A percentile compares a stretch with the other conserved stretches of the same genome.
These are phyloP conservation scores for Epichloe sylvatica DNA, from an alignment of 2,329 filamentous ascomycete genomes.

Conservation along the genomic window DNA sequence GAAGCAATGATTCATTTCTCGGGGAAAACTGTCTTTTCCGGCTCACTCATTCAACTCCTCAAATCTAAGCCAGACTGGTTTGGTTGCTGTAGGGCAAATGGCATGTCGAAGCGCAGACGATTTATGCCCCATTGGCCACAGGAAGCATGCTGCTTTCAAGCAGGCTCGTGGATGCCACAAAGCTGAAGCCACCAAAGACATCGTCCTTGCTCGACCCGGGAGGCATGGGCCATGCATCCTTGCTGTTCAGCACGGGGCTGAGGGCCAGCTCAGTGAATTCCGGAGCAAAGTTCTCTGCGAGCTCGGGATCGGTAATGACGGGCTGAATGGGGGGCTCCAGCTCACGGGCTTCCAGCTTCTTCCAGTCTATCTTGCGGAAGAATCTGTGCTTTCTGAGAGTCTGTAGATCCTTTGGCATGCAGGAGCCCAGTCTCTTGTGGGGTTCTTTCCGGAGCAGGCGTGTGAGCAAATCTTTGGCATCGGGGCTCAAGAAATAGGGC, in stretches of 20 bases:
- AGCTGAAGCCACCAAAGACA: conserved; percentile 51
- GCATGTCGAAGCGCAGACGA: too few species aligned
- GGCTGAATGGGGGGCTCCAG: conserved; percentile 81
- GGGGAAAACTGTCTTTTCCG: too few species aligned
- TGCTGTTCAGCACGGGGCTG: conserved; percentile 49
- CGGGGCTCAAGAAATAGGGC: conserved; percentile 80
- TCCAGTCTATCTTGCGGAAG: conserved; percentile 96
- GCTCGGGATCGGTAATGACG: conserved; percentile 84
- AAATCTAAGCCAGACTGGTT: too few species aligned
- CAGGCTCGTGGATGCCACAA: conserved; percentile 44
- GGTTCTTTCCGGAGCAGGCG: conserved; percentile 87
- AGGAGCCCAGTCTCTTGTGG: conserved; percentile 70
- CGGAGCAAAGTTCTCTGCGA: conserved; percentile 90
- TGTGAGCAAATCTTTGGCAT: conserved; percentile 87
- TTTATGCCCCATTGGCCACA: conserved; percentile 6
- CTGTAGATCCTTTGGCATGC: conserved; percentile 77
- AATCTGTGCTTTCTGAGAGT: conserved; percentile 87
- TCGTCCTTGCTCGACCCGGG: conserved; percentile 33
- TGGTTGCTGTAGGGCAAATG: too few species aligned
- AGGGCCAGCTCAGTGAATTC: conserved; percentile 82
- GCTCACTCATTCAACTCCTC: too few species aligned
- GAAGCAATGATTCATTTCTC: too few species aligned
- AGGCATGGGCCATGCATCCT: conserved; percentile 26
- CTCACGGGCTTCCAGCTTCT: conserved; percentile 67
- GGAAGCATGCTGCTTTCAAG: conserved; percentile 34